A percentile compares a stretch with the other conserved stretches of the same genome.
Conservation (phyloP, 1,284 basidiomycete genomes). For the Leccinum subatratum region DNA sequence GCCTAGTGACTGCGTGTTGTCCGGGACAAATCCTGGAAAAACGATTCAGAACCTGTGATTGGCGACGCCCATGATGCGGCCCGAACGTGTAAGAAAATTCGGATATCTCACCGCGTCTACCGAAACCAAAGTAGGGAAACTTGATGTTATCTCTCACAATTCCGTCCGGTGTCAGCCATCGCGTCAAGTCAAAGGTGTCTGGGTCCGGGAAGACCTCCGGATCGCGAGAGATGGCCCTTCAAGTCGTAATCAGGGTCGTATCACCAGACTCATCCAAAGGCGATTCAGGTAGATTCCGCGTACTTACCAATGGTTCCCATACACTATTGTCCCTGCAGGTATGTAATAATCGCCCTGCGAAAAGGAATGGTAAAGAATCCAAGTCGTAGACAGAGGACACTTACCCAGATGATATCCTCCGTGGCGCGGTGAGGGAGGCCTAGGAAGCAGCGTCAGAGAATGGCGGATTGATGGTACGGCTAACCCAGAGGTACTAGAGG, state of each 20-base stretch:
- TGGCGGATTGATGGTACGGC: neutral
- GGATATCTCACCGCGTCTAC: slow-evolving; percentile 11
- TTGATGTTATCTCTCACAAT: slow-evolving; percentile 10
- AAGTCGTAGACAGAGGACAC: neutral
- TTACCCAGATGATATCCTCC: slow-evolving; percentile 15
- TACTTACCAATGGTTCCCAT: slow-evolving; percentile 13
- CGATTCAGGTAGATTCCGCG: neutral
- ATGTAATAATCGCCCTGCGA: slow-evolving; percentile 13
- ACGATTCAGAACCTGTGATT: neutral
- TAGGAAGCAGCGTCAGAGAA: neutral
- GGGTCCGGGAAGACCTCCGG: slow-evolving; percentile 15
- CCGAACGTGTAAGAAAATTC: neutral
- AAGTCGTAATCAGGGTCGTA: neutral
- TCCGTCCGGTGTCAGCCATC: slow-evolving; percentile 12
- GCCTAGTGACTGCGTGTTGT: slow-evolving; percentile 12
- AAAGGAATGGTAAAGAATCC: neutral
- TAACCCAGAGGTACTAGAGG: slow-evolving; percentile 9
- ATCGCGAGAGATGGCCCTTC: slow-evolving; percentile 16
- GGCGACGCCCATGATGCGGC: neutral
- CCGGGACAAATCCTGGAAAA: slow-evolving; percentile 16
- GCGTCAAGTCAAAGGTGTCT: slow-evolving; percentile 10
- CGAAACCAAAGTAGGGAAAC: slow-evolving; percentile 15
- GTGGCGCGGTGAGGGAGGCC: slow-evolving; percentile 12
- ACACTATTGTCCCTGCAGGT: slow-evolving; percentile 13
- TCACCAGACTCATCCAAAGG: neutral